These are phyloP conservation scores for Microstegium vimineum DNA, from an alignment of 176 grass and related monocot genomes.

Conservation along the genomic window DNA sequence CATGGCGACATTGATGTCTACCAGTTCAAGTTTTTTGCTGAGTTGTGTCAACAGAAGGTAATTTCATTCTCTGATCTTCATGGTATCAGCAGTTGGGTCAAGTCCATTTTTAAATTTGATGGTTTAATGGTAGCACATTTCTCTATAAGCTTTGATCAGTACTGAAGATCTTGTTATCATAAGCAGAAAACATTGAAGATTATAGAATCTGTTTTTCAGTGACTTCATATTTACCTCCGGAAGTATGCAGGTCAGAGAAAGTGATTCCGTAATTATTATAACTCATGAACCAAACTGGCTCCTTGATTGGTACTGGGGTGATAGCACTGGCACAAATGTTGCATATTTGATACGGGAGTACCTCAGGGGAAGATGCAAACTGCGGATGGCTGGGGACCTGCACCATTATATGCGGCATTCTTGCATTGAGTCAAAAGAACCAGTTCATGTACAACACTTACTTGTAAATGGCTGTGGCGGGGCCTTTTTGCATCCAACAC, in stretches of 20 bases:
- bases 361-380: conserved; percentile 80
- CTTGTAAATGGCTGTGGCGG: conserved; percentile 98
- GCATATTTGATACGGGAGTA: conserved; percentile 80
- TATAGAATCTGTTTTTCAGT: neutral
- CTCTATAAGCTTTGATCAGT: conserved; percentile 5
- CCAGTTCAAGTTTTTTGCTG: conserved; percentile 95
- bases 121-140: neutral
- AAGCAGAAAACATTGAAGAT: conserved; percentile 12
- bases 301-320: conserved; percentile 97
- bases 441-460: conserved; percentile 82
- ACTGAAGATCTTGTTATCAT: neutral
- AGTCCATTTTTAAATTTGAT: conserved; percentile 4
- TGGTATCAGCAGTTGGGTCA: neutral
- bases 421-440: conserved; percentile 36
- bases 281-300: conserved; percentile 98
- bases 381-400: conserved; percentile 94
- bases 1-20: conserved; percentile 99
- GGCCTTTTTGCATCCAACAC: conserved; percentile 95
- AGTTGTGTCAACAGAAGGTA: conserved; percentile 82
- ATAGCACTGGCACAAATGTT: conserved; percentile 72
- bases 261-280: conserved; percentile 83
- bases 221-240: conserved; percentile 10
- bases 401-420: conserved; percentile 99
- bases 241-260: conserved; percentile 67
- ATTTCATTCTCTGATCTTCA: conserved; percentile 21